Percentiles rank a stretch among this genome's conserved stretches.
These are phyloP conservation scores for Paradendryphiella salina DNA, from an alignment of 2,329 filamentous ascomycete species.

Conservation along the genomic window DNA sequence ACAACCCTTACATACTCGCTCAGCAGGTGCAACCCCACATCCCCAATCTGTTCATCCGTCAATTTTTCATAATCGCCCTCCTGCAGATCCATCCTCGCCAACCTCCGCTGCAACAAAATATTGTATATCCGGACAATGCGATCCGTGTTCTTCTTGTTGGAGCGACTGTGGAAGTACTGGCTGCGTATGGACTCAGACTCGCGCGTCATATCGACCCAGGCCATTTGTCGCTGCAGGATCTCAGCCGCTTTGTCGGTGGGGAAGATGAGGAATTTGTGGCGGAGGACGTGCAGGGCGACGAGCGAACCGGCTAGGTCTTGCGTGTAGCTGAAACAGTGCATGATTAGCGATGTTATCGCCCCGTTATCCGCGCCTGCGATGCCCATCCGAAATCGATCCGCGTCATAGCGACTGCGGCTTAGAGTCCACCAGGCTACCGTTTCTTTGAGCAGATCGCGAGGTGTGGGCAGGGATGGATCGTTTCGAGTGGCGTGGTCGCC, in stretches of 20 bases:
- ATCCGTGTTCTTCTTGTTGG: constrained; percentile 16
- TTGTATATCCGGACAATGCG: constrained; percentile 25
- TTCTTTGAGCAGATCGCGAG: constrained; percentile 38
- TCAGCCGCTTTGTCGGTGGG: constrained; percentile 25
- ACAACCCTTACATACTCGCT: constrained; percentile 41
- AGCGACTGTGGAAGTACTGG: constrained; percentile 21
- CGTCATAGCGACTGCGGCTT: constrained; percentile 30
- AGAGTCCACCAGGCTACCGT: constrained; percentile 37
- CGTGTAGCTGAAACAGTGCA: constrained; percentile 43
- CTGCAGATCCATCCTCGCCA: constrained; percentile 22
- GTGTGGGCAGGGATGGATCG: constrained; percentile 31
- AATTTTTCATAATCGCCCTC: constrained; percentile 17
- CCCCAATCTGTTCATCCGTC: constrained; percentile 26
- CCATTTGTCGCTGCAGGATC: constrained; percentile 35
- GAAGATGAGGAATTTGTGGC: constrained; percentile 31
- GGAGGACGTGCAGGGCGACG: constrained; percentile 40
- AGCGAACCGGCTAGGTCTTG: constrained; percentile 42
- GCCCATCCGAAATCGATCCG: constrained; percentile 33
- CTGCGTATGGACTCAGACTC: constrained; percentile 12
- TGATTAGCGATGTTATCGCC: constrained; percentile 33
- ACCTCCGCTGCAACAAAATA: constrained; percentile 24
- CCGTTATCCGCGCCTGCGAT: constrained; percentile 28
- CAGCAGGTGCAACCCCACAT: constrained; percentile 34
- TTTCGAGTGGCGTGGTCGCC: constrained; percentile 23
- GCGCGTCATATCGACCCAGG: constrained; percentile 34